A percentile compares a stretch with the other conserved stretches of the same genome.
These are phyloP conservation scores for Irpex sp. DNA, from an alignment of 1,284 basidiomycete species.

Conservation along the genomic window DNA sequence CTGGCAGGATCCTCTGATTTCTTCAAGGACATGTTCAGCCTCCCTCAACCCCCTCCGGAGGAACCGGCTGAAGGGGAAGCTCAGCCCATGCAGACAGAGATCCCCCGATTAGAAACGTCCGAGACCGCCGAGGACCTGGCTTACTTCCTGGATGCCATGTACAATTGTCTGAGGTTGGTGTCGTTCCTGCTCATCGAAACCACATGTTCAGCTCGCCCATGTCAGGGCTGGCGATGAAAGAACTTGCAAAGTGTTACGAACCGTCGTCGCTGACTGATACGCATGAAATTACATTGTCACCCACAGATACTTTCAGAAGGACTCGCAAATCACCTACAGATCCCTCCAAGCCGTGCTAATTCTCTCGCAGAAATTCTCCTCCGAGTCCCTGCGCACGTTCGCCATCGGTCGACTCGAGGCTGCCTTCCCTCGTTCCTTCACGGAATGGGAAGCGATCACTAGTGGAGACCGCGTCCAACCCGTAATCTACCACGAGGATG, in stretches of 20 bases:
- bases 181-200: neutral
- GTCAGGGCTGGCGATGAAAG: no score
- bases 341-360: neutral
- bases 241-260: neutral
- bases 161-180: neutral
- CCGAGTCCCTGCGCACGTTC: neutral
- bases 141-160: conserved; percentile 7
- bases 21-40: conserved; percentile 11
- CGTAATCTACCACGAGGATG: neutral
- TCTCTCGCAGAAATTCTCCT: neutral
- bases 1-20: conserved; percentile 6
- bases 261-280: neutral
- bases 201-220: neutral
- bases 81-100: neutral
- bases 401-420: conserved; percentile 3
- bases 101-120: conserved; percentile 6
- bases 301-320: neutral
- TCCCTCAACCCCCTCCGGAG: conserved; percentile 12
- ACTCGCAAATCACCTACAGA: neutral
- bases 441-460: neutral
- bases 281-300: neutral
- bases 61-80: conserved; percentile 7
- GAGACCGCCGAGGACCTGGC: conserved; percentile 10
- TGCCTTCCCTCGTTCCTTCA: conserved; percentile 1
- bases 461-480: neutral